Base-by-base conservation (phyloP, 108 stramenopile genomes). In the Ochromonas danica region DNA sequence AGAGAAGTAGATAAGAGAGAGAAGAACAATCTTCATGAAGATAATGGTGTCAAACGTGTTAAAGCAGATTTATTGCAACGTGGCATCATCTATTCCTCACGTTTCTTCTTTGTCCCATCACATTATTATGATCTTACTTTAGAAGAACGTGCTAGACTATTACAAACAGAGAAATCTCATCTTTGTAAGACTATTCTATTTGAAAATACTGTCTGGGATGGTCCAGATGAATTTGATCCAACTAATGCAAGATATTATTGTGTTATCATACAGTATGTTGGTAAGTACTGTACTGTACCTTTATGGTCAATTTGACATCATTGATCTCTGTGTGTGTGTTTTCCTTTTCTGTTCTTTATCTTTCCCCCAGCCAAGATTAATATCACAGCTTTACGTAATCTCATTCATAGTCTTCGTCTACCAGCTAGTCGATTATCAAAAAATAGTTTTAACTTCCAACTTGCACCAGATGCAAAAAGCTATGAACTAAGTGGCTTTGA, bases 391-490 rank as follows among this genome's bases (percentile, higher is more conserved):
- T 31, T 75, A 41, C 36, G 51, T 28, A 60, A 39, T 10, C 38
- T 75, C 6, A 25, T 75, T 10, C 72, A 75, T 36, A 42, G 31
- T 10, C 40, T 75, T 27, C 14, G 72, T 35, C 36, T 41, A 45
- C 27, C 35, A 31, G 72, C 14, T 10, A 33, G 14, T 17, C 36
- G 72, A 38, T 10, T 75, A 41, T 60, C 72, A 41, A 75, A 75
- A 60, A 75, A 75, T 17, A 75, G 40, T 3, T 75, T 75, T 36
- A 39, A 75, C n/a, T 75, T 75, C 38, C 72, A 75, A 60, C 51
- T 75, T 30, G 72, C 72, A 30, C 35, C 72, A 14, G 72, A 75
- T 41, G 72, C 6, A 36, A 27, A 30, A 27, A 75, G 72, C 38
- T 27, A 14, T 25, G 31, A 75, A 60, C 38, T 75, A 36, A 75